These are phyloP conservation scores for Exophiala calicioides DNA, from an alignment of 2,329 filamentous ascomycete genomes.

Conservation along the genomic window DNA sequence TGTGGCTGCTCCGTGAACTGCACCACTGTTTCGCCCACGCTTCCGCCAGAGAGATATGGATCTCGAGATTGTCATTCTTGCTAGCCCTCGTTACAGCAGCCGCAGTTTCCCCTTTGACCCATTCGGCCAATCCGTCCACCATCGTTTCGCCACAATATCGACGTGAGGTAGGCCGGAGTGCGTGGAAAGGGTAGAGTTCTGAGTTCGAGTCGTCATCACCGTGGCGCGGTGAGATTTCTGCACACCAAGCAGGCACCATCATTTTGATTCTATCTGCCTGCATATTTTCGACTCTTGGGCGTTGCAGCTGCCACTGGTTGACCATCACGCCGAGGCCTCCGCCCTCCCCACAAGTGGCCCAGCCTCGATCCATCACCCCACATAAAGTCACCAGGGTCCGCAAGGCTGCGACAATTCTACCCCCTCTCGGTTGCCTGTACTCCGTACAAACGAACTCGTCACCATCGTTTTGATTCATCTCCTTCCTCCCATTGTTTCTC, in stretches of 20 bases:
- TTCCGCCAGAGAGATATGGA: no score
- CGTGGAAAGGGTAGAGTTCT: no score
- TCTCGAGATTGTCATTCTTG: no score
- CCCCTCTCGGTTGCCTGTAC: constrained; percentile 5
- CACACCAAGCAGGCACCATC: constrained; percentile 4
- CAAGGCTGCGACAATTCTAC: constrained; percentile 29
- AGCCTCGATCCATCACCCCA: constrained; percentile 21
- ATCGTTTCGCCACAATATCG: no score
- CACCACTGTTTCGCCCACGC: no score
- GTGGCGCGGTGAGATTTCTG: background rate
- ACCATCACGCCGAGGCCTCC: background rate
- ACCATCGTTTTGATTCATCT: constrained; percentile 83
- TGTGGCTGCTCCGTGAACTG: no score
- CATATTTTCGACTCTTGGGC: background rate
- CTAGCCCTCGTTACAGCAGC: background rate
- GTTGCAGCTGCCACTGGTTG: background rate
- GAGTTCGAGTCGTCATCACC: no score
- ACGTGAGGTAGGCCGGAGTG: no score
- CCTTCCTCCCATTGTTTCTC: constrained; percentile 82
- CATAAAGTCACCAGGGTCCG: constrained; percentile 7
- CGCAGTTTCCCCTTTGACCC: no score
- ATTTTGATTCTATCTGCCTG: constrained; percentile 13
- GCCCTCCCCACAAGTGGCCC: constrained; percentile 18
- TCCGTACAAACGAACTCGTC: no score
- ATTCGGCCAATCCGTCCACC: no score